phyloP scores from a whole-genome alignment of 2,329 filamentous ascomycete species.

The Cytospora leucostoma region DNA sequence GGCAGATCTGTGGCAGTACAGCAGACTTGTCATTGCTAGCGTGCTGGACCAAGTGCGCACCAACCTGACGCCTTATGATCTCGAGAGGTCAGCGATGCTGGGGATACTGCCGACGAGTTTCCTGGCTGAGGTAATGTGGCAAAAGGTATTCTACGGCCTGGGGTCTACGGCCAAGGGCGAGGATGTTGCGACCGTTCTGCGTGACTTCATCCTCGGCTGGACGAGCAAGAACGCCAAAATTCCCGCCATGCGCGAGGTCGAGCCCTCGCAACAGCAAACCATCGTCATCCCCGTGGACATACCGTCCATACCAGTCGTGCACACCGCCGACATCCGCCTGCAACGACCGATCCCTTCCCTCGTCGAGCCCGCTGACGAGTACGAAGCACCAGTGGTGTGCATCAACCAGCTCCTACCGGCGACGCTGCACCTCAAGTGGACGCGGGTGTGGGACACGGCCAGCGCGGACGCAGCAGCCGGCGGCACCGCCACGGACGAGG shows the following conservation, averaged over 20 bases:
- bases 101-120: conserved; percentile 53
- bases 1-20: conserved; percentile 48
- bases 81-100: conserved; percentile 59
- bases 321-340: conserved; percentile 71
- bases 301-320: conserved; percentile 77
- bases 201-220: conserved; percentile 43
- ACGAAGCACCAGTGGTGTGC: conserved; percentile 48
- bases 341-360: conserved; percentile 40
- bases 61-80: conserved; percentile 50
- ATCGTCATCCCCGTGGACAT: conserved; percentile 91
- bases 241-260: conserved; percentile 35
- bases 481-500: conserved; percentile 35
- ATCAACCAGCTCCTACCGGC: conserved; percentile 68
- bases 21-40: conserved; percentile 47
- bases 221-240: conserved; percentile 39
- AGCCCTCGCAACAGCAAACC: conserved; percentile 50
- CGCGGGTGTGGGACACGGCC: conserved; percentile 60
- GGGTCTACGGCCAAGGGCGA: conserved; percentile 38
- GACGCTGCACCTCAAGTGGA: conserved; percentile 63
- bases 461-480: conserved; percentile 37
- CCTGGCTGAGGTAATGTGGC: conserved; percentile 50
- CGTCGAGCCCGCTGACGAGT: conserved; percentile 31
- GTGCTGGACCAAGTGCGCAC: conserved; percentile 48
- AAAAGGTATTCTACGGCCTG: conserved; percentile 51
- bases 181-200: conserved; percentile 36